Base-by-base conservation (phyloP, 2,329 filamentous ascomycete species). In the Scopulariopsis brevicaulis region DNA sequence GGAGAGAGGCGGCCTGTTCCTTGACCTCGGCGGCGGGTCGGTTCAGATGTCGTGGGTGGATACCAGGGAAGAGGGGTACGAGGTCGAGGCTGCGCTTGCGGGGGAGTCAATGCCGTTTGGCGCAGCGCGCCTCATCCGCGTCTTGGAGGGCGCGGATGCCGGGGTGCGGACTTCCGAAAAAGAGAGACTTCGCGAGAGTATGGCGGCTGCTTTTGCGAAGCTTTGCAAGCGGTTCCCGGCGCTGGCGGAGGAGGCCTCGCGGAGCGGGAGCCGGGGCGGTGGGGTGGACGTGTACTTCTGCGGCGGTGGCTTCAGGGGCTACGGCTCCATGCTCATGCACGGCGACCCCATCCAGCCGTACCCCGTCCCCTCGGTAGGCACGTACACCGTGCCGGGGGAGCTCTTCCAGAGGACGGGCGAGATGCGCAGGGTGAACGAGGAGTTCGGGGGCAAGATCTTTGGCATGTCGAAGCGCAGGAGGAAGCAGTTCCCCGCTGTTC, bases 321-420 rank as follows among this genome's bases (percentile, higher is more conserved):
- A 95, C 77, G 92, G 91, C 7, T 95, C 90, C 70, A 84, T 96
- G 66, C 77, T 96, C 56, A 92, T 96, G 87, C 85, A 87, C 67
- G 80, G 82, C 63, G 88, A 93, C 65, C 71, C 76, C 6, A 80
- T 90, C 51, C 75, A 80, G 57, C 90, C 90, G 0, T 96, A 96
- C 68, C 92, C 92, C 0, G 87, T 96, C 28, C 83, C 90, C 0
- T 85, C 87, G 22, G 86, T 94, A 69, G 92, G 91, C 61, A 86
- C 88, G 1, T 96, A 94, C 70, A 81, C 77, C 10, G 88, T 85
- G 1, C 70, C 77, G 0, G 81, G 82, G 12, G 66, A 74, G 3
- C 74, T 80, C 2, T 95, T 96, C 65, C 73, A 70, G 52, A 68
- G 79, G 62, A 79, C 77, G 25, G 67, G 71, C 32, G 67, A 72